Base-by-base conservation (phyloP, 257 asterid genomes). In the Ballota nigra region DNA sequence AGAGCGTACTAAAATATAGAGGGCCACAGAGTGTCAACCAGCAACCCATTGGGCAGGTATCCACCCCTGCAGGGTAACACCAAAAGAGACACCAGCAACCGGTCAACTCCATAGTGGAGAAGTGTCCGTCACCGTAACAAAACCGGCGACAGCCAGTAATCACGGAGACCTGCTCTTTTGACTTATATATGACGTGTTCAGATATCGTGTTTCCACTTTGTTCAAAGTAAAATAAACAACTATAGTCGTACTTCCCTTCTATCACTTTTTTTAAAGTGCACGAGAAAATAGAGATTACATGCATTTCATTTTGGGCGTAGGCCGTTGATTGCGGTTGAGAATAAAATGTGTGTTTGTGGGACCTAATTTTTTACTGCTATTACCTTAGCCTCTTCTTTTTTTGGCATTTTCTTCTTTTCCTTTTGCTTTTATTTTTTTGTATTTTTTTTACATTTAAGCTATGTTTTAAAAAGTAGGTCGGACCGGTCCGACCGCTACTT, bases 241-340 rank as follows among this genome's bases (percentile, higher is more conserved):
- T 12, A 16, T 45, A 20, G 66, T 22, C 63, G 62, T 70, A 60
- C 28, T 26, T 49, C 1, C 34, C 19, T 40, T 3, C 5, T 22
- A 11, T 1, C 26, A 26, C 61, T 70, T 71, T 65, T 64, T 1
- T 19, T 26, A 75, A 79, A 79, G 85, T 7, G 64, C 71, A 73
- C 26, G 66, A 72, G 65, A 82, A 75, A 65, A 52, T 56, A 63
- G 77, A 80, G 78, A 72, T 67, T 76, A 22, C 58, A 66, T 78
- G 57, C 69, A 67, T 75, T 71, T 60, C 62, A 71, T 75, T 84
- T 77, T 69, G 76, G 74, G 84, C 72, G 55, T 4, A 31, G 82
- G 88, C 95, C 97, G 96, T 86, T 86, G 92, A 90, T 88, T 85
- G 93, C 96, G 91, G 97, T 86, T 86, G 83, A 65, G 87, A 83